Conservation (phyloP, 2,329 filamentous ascomycete genomes). For the Aspergillus piperis region DNA sequence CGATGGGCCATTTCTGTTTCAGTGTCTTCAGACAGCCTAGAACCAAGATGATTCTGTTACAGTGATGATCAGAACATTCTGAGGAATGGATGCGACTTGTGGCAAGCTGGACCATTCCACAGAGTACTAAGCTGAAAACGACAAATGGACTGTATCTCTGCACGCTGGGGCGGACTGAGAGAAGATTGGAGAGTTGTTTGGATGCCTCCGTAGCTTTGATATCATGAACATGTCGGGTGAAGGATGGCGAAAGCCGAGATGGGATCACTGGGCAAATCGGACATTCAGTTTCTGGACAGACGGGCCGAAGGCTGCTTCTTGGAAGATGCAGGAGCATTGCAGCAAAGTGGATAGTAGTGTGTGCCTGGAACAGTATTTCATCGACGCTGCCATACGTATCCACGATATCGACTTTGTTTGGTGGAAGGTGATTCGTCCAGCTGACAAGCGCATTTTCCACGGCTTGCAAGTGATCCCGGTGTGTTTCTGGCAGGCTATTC, state of each 20-base stretch:
- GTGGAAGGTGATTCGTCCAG: slow-evolving; percentile 76
- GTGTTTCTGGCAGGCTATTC: slow-evolving; percentile 39
- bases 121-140: slow-evolving; percentile 31
- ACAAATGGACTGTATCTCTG: slow-evolving; percentile 36
- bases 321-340: slow-evolving; percentile 75
- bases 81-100: slow-evolving; percentile 35
- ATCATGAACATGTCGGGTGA: slow-evolving; percentile 36
- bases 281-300: slow-evolving; percentile 21
- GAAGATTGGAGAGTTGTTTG: slow-evolving; percentile 33
- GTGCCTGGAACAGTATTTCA: slow-evolving; percentile 54
- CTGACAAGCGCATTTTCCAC: slow-evolving; percentile 61
- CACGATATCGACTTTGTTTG: slow-evolving; percentile 67
- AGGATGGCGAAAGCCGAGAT: slow-evolving; percentile 36
- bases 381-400: slow-evolving; percentile 71
- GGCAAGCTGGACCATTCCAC: slow-evolving; percentile 39
- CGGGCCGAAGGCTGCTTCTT: slow-evolving; percentile 63
- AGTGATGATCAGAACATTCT: slow-evolving; percentile 43
- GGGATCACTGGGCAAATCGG: slow-evolving; percentile 19
- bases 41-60: slow-evolving; percentile 39
- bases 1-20: slow-evolving; percentile 33
- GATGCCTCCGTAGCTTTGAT: slow-evolving; percentile 41
- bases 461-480: slow-evolving; percentile 59
- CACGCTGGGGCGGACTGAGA: slow-evolving; percentile 36
- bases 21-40: slow-evolving; percentile 38
- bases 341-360: slow-evolving; percentile 44